Conservation (phyloP, 1,284 basidiomycete genomes). For the Salmacisia buchloeana region DNA sequence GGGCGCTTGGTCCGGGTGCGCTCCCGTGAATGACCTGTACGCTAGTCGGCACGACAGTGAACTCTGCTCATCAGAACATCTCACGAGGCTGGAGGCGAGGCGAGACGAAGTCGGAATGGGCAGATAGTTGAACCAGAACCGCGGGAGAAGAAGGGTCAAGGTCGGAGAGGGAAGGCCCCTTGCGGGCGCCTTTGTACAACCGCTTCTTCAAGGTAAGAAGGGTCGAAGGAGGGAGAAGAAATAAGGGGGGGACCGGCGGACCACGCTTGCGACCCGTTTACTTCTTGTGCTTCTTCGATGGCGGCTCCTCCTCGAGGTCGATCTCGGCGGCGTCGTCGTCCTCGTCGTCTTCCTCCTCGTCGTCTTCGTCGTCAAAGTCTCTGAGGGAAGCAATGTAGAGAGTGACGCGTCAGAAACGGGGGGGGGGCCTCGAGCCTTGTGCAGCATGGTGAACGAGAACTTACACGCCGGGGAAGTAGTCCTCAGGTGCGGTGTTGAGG, state of each 20-base stretch:
- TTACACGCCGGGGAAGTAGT: conserved; percentile 7
- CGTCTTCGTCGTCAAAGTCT: conserved; percentile 24
- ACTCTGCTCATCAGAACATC: no score
- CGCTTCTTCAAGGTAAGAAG: no score
- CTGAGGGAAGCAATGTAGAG: neutral
- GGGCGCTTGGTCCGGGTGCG: no score
- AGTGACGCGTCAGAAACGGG: neutral
- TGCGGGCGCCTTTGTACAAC: no score
- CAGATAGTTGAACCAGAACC: no score
- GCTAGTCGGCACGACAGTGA: neutral
- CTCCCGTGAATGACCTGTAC: no score
- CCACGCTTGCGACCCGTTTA: conserved; percentile 8
- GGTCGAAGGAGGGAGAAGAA: neutral
- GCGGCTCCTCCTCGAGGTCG: conserved; percentile 42
- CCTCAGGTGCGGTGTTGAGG: conserved; percentile 19
- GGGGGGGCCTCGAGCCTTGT: no score
- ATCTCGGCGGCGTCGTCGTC: conserved; percentile 42
- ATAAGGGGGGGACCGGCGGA: neutral
- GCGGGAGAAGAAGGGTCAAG: no score
- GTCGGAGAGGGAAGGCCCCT: no score
- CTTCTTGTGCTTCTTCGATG: conserved; percentile 39
- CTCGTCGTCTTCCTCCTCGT: conserved; percentile 40
- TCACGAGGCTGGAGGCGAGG: no score
- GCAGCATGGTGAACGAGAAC: conserved; percentile 1
- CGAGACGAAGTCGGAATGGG: no score